Base-by-base conservation (phyloP, 2,329 filamentous ascomycete species). In the Diaporthe ilicicola region DNA sequence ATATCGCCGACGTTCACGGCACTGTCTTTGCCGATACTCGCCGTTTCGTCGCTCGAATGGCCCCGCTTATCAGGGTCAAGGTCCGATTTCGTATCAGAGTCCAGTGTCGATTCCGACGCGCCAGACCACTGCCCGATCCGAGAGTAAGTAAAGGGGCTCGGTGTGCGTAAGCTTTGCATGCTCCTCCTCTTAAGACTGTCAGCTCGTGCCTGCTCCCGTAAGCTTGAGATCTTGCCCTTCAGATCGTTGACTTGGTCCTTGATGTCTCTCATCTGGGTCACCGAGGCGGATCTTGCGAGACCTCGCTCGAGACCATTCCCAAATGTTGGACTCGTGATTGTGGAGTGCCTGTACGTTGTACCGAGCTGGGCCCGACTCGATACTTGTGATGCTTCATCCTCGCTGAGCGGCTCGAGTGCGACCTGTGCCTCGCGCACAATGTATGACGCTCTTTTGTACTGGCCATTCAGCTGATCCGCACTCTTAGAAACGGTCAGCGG, bases 231-330 rank as follows among this genome's bases (percentile, higher is more conserved):
- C 76, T 94, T 94, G 72, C 93, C 93, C 78, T 94, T 95, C 56
- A 97, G 85, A 67, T 93, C 94, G 69, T 92, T 91, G 88, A 97
- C 93, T 79, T 97, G 94, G 74, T 94, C 92, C 72, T 94, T 93
- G 53, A 97, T 84, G 65, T 89, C 88, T 10, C 91, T 90, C 77
- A 93, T 90, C 77, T 93, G 91, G 17, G 91, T 87, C n/a, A 90
- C 90, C 0, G 94, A 95, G 17, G 90, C 86, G 3, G 93, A 91
- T 22, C 93, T 87, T 32, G 88, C 88, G 10, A 92, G 81, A 1
- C 85, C 86, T 53, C 84, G 82, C 12, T 85, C 84, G n/a, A 77
- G 76, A 44, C 77, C 82, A 1, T 80, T 76, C 64, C 85, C 82
- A 61, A 82, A 83, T 0, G 82, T 83, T 1, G 87, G 86, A 72